Evolutionary conservation across 192 early-diverging fungal species (phyloP), one percentile per base, ranked within the genome.

Genomic region (Neocallimastix lanati): DNA sequence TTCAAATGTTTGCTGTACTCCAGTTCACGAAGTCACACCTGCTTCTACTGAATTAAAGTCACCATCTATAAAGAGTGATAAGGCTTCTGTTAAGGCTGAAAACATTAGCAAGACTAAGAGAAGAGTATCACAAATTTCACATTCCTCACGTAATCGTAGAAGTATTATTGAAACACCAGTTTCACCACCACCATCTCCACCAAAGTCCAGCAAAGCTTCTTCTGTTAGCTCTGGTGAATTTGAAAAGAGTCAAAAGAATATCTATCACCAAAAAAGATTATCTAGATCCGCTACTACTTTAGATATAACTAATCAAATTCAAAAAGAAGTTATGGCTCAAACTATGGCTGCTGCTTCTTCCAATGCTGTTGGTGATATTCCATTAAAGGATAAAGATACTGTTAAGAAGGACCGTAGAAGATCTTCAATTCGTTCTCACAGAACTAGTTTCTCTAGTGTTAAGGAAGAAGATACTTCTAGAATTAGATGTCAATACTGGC

Each of bases 401-500:
- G 25, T n/a, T 21, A 67, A 67, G n/a, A 15, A 16, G 16, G 50
- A 67, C 7, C 50, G 50, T 67, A 67, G 50, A 67, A 67, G 25
- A n/a, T 67, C 50, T n/a, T 67, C 50, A 11, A 67, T 11, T n/a
- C 50, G 50, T 67, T 67, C 50, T 9, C 50, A 16, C 16, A 67
- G 16, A 11, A 67, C 25, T 67, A 67, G 50, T n/a, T 67, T 67
- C 50, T 67, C 50, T 9, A 67, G 50, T n/a, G 50, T 67, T n/a
- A 67, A 67, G 50, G 50, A 67, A 67, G 50, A 67, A 67, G 50
- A 67, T 67, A 67, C 50, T 67, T 67, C 50, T n/a, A 67, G 50
- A 29, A 28, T 79, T 18, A 29, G 79, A 77, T 79, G 79, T 77
- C 29, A 77, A 29, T 79, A 79, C 25, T 79, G 79, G 79, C 79